Evolutionary conservation across 345 rosid genomes (phyloP).

Genomic region (Combretum micranthum): DNA sequence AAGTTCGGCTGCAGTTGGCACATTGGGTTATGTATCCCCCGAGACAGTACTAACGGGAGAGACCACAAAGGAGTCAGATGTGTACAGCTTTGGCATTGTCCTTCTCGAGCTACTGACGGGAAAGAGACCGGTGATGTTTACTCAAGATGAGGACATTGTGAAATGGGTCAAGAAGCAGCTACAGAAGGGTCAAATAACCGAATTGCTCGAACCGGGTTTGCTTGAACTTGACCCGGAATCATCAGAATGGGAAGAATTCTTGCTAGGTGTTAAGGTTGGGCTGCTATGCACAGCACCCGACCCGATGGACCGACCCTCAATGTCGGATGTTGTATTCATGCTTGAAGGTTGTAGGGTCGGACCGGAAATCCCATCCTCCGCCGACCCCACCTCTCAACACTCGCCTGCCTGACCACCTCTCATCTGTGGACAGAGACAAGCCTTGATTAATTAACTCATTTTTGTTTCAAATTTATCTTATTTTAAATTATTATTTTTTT

Average conservation of each 20-base stretch:
- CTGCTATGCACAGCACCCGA: conserved; percentile 83
- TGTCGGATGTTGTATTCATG: conserved; percentile 93
- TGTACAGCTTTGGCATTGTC: conserved; percentile 94
- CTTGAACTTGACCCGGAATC: conserved; percentile 93
- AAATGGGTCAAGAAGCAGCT: conserved; percentile 97
- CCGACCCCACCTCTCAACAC: conserved; percentile 75
- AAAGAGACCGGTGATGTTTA: conserved; percentile 87
- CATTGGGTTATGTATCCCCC: conserved; percentile 77
- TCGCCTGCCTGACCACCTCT: conserved; percentile 53
- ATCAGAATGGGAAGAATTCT: conserved; percentile 97
- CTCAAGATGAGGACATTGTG: conserved; percentile 88
- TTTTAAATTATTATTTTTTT: background rate
- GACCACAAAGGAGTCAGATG: conserved; percentile 63
- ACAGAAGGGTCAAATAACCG: conserved; percentile 77
- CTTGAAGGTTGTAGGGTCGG: conserved; percentile 97
- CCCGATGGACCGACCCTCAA: conserved; percentile 79
- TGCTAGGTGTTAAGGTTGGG: conserved; percentile 91
- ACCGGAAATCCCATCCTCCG: conserved; percentile 74
- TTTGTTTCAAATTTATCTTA: conserved; percentile 1
- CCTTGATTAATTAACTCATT: background rate
- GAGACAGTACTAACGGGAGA: conserved; percentile 64
- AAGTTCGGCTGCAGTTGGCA: conserved; percentile 48
- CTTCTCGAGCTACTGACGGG: conserved; percentile 82
- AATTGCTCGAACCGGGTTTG: conserved; percentile 81
- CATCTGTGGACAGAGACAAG: background rate